Conservation (phyloP, 1,284 basidiomycete species). For the Laetiporus sulphureus region DNA sequence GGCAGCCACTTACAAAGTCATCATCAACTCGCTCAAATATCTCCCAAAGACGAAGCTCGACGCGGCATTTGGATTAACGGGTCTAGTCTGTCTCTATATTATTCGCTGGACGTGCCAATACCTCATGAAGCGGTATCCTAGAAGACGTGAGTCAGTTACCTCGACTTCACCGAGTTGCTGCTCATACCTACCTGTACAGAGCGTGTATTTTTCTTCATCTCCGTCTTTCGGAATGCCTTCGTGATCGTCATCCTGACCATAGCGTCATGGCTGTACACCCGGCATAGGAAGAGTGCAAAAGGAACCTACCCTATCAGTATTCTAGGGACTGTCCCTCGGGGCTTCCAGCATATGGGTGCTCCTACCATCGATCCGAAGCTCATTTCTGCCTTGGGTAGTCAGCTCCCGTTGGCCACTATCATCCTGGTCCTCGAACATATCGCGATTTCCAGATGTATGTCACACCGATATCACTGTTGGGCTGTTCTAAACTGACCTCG, state of each 20-base stretch:
- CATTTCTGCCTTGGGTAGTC: conserved; percentile 62
- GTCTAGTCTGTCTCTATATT: conserved; percentile 67
- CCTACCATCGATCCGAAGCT: conserved; percentile 65
- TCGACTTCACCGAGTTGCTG: background rate
- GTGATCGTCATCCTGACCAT: conserved; percentile 83
- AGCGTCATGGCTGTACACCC: conserved; percentile 78
- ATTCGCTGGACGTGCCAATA: conserved; percentile 64
- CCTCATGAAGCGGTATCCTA: conserved; percentile 63
- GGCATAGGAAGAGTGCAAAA: conserved; percentile 46
- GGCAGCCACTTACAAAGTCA: conserved; percentile 79
- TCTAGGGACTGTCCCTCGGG: conserved; percentile 77
- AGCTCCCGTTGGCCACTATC: conserved; percentile 91
- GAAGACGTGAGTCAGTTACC: conserved; percentile 37
- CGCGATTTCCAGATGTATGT: conserved; percentile 84
- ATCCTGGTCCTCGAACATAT: conserved; percentile 96
- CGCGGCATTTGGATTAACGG: conserved; percentile 86
- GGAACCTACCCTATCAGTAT: conserved; percentile 85
- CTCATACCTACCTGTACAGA: conserved; percentile 31
- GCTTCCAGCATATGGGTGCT: conserved; percentile 71
- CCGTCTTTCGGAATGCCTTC: conserved; percentile 81
- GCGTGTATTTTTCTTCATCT: conserved; percentile 86
- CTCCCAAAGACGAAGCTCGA: conserved; percentile 70
- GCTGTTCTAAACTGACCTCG: conserved; percentile 3
- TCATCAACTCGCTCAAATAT: conserved; percentile 89
- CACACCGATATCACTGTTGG: background rate